Conservation (phyloP, 169 alveolate genomes). For the Eimeria maxima region DNA sequence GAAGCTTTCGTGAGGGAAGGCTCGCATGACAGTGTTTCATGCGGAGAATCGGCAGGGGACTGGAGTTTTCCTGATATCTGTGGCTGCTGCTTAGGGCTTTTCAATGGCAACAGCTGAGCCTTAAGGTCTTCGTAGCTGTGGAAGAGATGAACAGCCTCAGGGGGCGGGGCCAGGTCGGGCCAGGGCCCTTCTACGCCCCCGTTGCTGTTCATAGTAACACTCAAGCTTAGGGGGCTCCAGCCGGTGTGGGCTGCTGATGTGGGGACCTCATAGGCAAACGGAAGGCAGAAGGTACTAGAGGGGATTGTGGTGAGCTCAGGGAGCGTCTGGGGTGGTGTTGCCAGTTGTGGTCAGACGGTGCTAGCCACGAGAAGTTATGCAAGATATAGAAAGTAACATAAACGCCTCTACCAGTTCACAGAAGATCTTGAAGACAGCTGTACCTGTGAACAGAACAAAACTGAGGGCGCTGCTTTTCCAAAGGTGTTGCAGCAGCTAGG, state of each 20-base stretch:
- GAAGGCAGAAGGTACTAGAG: background rate
- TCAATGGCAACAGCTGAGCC: background rate
- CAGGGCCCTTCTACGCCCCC: conserved; percentile 33
- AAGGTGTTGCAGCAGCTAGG: background rate
- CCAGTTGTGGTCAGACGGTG: background rate
- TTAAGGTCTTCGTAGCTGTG: conserved; percentile 58
- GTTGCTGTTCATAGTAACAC: background rate
- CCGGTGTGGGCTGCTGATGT: background rate
- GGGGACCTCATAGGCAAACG: background rate
- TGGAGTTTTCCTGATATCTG: background rate
- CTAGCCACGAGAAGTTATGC: background rate
- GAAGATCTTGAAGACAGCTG: background rate
- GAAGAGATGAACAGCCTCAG: conserved; percentile 42
- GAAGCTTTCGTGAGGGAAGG: background rate
- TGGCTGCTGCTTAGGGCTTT: background rate
- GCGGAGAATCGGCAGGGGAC: background rate
- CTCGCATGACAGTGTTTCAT: background rate
- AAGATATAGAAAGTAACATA: background rate
- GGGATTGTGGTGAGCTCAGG: background rate
- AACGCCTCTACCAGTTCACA: background rate
- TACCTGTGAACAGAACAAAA: background rate
- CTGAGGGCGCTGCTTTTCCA: background rate
- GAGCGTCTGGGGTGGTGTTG: background rate
- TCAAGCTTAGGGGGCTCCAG: background rate
- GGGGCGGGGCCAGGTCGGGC: conserved; percentile 74